Conservation (phyloP, 257 asterid species). For the Verbena officinalis region DNA sequence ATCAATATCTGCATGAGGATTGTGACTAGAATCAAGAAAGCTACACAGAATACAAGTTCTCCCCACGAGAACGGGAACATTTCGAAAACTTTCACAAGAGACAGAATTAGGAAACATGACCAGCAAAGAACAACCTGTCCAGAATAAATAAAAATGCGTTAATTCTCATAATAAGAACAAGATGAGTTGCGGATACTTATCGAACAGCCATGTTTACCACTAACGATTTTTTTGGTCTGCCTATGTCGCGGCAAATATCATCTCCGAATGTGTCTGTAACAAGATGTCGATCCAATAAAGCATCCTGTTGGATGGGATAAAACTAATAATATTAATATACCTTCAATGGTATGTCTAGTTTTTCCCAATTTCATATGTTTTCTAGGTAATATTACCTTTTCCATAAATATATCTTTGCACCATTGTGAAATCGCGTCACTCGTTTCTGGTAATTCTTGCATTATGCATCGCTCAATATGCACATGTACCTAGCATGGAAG, state of each 20-base stretch:
- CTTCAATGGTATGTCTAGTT: too few relatives aligned
- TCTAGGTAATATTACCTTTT: conserved; percentile 48
- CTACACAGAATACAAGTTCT: conserved; percentile 54
- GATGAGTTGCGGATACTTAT: background rate
- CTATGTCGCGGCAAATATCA: conserved; percentile 44
- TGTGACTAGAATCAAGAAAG: conserved; percentile 55
- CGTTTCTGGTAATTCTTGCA: conserved; percentile 79
- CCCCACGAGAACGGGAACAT: conserved; percentile 68
- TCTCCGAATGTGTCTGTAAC: conserved; percentile 62
- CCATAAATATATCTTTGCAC: conserved; percentile 83
- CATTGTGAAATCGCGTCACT: conserved; percentile 73
- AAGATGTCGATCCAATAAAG: conserved; percentile 70
- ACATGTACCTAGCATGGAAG: conserved; percentile 65
- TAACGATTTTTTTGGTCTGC: conserved; percentile 67
- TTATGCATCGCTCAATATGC: conserved; percentile 63
- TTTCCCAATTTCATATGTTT: conserved; percentile 7
- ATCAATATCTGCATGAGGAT: conserved; percentile 77
- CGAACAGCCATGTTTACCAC: conserved; percentile 43
- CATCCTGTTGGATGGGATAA: conserved; percentile 50
- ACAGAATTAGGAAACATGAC: conserved; percentile 58
- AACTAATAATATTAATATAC: background rate
- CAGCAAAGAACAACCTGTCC: conserved; percentile 65
- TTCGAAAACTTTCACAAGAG: conserved; percentile 44
- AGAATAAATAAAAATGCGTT: too few relatives aligned
- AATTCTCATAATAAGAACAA: too few relatives aligned